Evolutionary conservation across 768 basidiomycete species (phyloP), one percentile per base, ranked within the genome.

Genomic region (Rhizopogon salebrosus): DNA sequence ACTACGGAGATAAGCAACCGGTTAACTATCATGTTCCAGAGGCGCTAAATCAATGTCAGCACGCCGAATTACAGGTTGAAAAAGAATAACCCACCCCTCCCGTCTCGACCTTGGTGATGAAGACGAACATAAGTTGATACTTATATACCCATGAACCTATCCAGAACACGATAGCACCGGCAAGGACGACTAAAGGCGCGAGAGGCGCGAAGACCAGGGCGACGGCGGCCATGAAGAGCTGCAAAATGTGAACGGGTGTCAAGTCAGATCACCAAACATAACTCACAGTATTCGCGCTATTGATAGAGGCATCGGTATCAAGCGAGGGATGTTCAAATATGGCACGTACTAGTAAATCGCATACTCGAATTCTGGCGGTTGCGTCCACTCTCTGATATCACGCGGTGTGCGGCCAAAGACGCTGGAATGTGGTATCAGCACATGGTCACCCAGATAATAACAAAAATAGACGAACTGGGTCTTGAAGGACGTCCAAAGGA

Each of bases 71-170:
- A 41, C 14, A 54, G 16, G 38, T 1, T 36, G 48, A 46, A 27
- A 23, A 51, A 48, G 9, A 3, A 22, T 31, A 14, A 80, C 89
- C 58, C 67, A 92, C 90, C 29, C 97, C 97, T 53, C 95, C 97
- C 48, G 87, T 91, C 70, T 99, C 97, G 13, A 93, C 89, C 56
- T 84, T 85, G 6, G 93, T 84, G 43, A 92, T 73, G 64, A 80
- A 95, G 53, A 95, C 92, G 67, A 95, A 98, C 85, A 98, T 93
- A 46, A 98, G 75, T 73, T 95, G 89, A 63, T 98, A 98, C 72
- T 98, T 99, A 77, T 95, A 92, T 20, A 92, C 89, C 77, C 84
- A 84, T 5, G 86, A 88, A 56, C 82, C 82, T 62, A 87, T 73
- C 90, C 93, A 98, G 67, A 94, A 89, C 20, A 97, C 92, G 29